Base-by-base conservation (phyloP, 768 basidiomycete genomes). In the Lactarius indigo region DNA sequence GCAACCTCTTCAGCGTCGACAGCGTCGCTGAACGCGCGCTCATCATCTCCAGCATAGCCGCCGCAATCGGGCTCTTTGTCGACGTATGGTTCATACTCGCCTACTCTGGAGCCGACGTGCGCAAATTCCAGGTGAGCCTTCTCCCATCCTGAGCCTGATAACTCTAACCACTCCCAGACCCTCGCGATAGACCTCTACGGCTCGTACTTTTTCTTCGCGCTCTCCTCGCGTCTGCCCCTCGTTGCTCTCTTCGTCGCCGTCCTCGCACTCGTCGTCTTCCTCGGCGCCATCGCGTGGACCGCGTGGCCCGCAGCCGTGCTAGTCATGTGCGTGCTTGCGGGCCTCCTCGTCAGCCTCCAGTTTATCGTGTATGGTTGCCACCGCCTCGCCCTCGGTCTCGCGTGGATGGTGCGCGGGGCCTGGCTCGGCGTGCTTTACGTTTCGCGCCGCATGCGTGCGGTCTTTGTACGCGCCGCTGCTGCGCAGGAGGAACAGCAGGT, bases 31-130 rank as follows among this genome's bases (percentile, higher is more conserved):
- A 77, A 37, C 76, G 76, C 54, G 82, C 85, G 0, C 82, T 91
- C 28, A 85, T 86, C 0, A 76, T 85, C 1, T 85, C 84, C 30
- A 84, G 83, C 41, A 76, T 87, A 18, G 78, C 85, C 7, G 85
- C 88, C 0, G 89, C 86, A 0, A 79, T 91, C 20, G 90, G 90
- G 1, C 82, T 90, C 59, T 76, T 83, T 7, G 81, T 82, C 62
- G 84, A 85, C 58, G 82, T 84, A 0, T 91, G 87, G 87, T 86
- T 90, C 74, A 74, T 90, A 26, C 75, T 91, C 5, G 77, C 79
- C 2, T 92, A 91, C 73, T 81, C 78, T 68, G 85, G 85, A 75
- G 80, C 78, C 4, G 81, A 83, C 62, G 69, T 82, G 0, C 69
- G 75, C 0, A 86, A 82, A 15, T 88, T 89, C 70, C 79, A 82